Conservation (phyloP, 805 yeast genomes). For the Priceomyces castillae region DNA sequence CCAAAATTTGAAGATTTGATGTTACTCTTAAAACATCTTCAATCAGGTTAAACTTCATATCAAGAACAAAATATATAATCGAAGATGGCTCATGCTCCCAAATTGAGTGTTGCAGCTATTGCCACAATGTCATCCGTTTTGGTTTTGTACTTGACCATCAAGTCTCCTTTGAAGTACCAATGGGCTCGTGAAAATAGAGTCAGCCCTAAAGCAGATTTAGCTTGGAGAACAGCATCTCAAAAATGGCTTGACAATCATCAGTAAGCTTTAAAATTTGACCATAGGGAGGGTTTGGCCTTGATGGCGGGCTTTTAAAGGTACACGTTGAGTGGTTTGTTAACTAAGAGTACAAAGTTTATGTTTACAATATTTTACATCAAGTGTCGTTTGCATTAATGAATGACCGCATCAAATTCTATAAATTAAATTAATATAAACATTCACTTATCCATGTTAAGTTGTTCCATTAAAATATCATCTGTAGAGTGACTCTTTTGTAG, state of each 20-base stretch:
- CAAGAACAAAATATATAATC: background rate
- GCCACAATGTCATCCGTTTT: constrained; percentile 43
- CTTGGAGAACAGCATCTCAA: constrained; percentile 46
- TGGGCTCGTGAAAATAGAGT: constrained; percentile 41
- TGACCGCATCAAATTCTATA: background rate
- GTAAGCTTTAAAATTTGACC: background rate
- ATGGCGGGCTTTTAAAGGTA: background rate
- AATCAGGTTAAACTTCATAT: background rate
- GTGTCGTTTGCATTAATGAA: background rate
- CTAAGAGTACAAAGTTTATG: background rate
- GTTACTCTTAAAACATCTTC: background rate
- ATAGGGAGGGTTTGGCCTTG: background rate
- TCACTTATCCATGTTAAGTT: background rate
- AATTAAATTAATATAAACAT: background rate
- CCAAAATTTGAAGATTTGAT: constrained; percentile 10
- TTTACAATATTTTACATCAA: background rate
- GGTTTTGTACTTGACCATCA: constrained; percentile 33
- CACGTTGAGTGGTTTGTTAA: background rate
- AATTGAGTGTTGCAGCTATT: constrained; percentile 38
- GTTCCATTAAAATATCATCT: background rate
- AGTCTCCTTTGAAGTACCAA: constrained; percentile 43
- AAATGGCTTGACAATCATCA: constrained; percentile 37
- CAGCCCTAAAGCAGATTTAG: constrained; percentile 47
- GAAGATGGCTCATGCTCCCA: constrained; percentile 35
- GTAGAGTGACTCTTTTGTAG: constrained; percentile 13